phyloP scores from a whole-genome alignment of 139 green algal species.

The Trebouxia sp. region DNA sequence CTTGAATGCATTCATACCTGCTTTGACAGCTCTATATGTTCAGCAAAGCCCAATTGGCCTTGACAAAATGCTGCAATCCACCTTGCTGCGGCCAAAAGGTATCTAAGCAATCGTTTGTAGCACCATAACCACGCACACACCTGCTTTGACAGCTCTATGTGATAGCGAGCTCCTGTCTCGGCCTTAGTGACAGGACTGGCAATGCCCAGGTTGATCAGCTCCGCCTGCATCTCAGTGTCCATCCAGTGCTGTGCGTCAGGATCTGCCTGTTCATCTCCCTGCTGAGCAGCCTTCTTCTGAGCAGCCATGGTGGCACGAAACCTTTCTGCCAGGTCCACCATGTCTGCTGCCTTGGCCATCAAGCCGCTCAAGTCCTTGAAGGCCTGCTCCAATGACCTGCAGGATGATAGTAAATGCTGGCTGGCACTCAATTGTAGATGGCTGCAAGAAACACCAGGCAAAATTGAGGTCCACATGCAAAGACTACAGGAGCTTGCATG shows the following conservation, averaged over 20 bases:
- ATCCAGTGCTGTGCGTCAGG: slow-evolving; percentile 37
- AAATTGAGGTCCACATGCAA: too few species aligned
- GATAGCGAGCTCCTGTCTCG: slow-evolving; percentile 75
- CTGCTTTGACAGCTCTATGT: slow-evolving; percentile 85
- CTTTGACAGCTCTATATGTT: neutral
- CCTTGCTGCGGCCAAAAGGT: too few species aligned
- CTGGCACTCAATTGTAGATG: too few species aligned
- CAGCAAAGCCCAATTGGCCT: neutral
- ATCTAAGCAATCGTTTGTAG: too few species aligned
- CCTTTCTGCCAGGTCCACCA: slow-evolving; percentile 81
- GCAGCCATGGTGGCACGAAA: slow-evolving; percentile 47
- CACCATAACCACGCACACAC: too few species aligned
- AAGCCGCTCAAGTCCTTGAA: slow-evolving; percentile 78
- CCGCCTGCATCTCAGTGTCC: slow-evolving; percentile 70
- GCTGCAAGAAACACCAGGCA: too few species aligned
- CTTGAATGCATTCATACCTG: too few species aligned
- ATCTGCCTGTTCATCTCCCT: slow-evolving; percentile 17
- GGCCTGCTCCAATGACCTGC: slow-evolving; percentile 54
- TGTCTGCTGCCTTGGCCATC: slow-evolving; percentile 78
- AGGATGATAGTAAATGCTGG: neutral
- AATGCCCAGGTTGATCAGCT: slow-evolving; percentile 89
- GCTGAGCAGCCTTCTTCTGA: neutral
- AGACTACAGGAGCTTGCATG: too few species aligned
- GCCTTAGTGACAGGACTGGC: slow-evolving; percentile 86
- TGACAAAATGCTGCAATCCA: too few species aligned